A percentile compares a stretch with the other conserved stretches of the same genome.
These are phyloP conservation scores for Dendrostoma leiphaemia DNA, from an alignment of 2,329 filamentous ascomycete genomes.

Conservation along the genomic window DNA sequence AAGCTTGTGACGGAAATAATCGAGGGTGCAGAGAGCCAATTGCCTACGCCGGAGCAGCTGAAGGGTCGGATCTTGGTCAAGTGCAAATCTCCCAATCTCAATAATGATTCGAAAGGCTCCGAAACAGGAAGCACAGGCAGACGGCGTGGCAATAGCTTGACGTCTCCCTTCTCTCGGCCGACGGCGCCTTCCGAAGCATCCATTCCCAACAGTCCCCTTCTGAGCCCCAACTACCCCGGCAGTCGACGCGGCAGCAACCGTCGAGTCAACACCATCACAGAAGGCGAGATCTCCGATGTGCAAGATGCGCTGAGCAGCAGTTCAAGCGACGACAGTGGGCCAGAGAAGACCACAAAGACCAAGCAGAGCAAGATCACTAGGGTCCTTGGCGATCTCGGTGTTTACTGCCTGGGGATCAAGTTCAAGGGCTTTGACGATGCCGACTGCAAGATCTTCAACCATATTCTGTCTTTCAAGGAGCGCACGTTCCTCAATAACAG, in stretches of 20 bases:
- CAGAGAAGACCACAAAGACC: constrained; percentile 50
- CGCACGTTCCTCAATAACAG: constrained; percentile 80
- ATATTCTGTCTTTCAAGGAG: constrained; percentile 94
- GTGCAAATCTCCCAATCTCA: constrained; percentile 75
- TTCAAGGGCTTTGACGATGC: constrained; percentile 76
- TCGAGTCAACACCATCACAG: constrained; percentile 57
- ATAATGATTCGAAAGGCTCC: constrained; percentile 40
- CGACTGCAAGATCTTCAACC: constrained; percentile 85
- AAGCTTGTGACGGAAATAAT: constrained; percentile 76
- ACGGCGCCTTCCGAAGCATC: constrained; percentile 55
- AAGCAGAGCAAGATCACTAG: constrained; percentile 83
- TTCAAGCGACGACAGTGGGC: constrained; percentile 74
- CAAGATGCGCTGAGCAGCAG: constrained; percentile 56
- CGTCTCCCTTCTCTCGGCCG: constrained; percentile 70
- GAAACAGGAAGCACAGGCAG: constrained; percentile 40
- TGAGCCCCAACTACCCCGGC: constrained; percentile 49
- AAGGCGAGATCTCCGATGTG: constrained; percentile 45
- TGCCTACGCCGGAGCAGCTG: constrained; percentile 85
- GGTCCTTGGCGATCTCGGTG: constrained; percentile 79
- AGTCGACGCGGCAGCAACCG: constrained; percentile 47
- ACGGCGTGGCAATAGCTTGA: constrained; percentile 68
- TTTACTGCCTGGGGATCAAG: constrained; percentile 73
- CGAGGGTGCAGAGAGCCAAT: constrained; percentile 61
- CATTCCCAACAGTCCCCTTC: constrained; percentile 54
- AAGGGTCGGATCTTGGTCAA: constrained; percentile 86